These are phyloP conservation scores for Sporisorium exsertum DNA, from an alignment of 1,284 basidiomycete species.

Conservation along the genomic window DNA sequence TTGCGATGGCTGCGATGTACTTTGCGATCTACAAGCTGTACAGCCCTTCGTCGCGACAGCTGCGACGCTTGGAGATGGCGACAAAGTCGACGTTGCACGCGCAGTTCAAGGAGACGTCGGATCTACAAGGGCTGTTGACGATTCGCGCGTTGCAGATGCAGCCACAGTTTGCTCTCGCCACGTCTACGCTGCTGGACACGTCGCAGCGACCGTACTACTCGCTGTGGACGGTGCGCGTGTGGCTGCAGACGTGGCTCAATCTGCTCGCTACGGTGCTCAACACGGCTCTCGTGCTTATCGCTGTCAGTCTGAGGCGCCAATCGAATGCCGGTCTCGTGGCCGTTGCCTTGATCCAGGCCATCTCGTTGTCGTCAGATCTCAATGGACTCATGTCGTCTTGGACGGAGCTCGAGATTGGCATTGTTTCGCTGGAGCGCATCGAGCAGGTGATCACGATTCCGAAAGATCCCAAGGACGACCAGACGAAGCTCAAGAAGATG, in stretches of 20 bases:
- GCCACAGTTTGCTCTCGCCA: slow-evolving; percentile 11
- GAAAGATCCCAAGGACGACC: slow-evolving; percentile 27
- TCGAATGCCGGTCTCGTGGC: slow-evolving; percentile 55
- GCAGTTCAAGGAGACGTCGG: slow-evolving; percentile 32
- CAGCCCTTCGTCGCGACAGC: slow-evolving; percentile 36
- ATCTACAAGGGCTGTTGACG: slow-evolving; percentile 32
- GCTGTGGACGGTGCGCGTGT: slow-evolving; percentile 37
- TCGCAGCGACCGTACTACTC: slow-evolving; percentile 39
- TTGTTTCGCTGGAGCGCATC: slow-evolving; percentile 65
- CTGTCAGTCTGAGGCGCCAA: slow-evolving; percentile 33
- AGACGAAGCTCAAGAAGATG: slow-evolving; percentile 22
- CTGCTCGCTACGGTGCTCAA: slow-evolving; percentile 37
- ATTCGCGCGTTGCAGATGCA: slow-evolving; percentile 38
- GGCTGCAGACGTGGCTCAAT: slow-evolving; percentile 44
- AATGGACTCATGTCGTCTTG: slow-evolving; percentile 49
- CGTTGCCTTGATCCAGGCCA: slow-evolving; percentile 62
- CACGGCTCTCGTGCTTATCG: slow-evolving; percentile 34
- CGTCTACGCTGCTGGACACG: slow-evolving; percentile 20
- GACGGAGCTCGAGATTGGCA: slow-evolving; percentile 67
- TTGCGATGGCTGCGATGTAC: slow-evolving; percentile 11
- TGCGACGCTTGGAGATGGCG: slow-evolving; percentile 49
- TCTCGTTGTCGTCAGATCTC: slow-evolving; percentile 32
- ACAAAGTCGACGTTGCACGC: slow-evolving; percentile 40
- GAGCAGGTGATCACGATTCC: slow-evolving; percentile 53
- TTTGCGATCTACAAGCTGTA: slow-evolving; percentile 33